A percentile compares a stretch with the other conserved stretches of the same genome.
Evolutionary conservation across 768 basidiomycete species (phyloP).

Genomic region (Lactarius tabidus): DNA sequence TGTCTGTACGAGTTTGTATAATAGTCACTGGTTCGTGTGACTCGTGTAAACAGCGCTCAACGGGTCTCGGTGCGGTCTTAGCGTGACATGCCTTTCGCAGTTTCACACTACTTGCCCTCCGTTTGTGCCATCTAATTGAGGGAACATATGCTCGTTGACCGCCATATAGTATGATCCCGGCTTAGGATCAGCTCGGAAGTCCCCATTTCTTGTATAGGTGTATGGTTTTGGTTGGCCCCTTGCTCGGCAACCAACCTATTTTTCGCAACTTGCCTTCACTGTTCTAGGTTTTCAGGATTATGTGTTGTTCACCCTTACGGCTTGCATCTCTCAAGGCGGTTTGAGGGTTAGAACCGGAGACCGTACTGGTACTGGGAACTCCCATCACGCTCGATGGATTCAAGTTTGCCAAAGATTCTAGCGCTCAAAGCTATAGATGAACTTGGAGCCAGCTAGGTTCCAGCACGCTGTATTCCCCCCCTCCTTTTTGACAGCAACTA

Average conservation of each 20-base stretch:
- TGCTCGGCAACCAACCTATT: not conserved
- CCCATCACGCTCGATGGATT: constrained; percentile 47
- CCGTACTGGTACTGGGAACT: constrained; percentile 43
- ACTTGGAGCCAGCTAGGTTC: not conserved
- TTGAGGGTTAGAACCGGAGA: constrained; percentile 68
- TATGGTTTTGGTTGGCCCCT: constrained; percentile 2
- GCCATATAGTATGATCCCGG: constrained; percentile 60
- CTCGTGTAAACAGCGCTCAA: not conserved
- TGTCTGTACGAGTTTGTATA: not conserved
- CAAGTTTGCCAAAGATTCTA: not conserved
- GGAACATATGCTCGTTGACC: constrained; percentile 35
- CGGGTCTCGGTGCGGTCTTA: not conserved
- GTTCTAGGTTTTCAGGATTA: constrained; percentile 57
- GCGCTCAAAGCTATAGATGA: not conserved
- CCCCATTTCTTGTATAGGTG: constrained; percentile 70
- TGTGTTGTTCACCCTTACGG: constrained; percentile 53
- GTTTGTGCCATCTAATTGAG: constrained; percentile 21
- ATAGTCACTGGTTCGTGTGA: not conserved
- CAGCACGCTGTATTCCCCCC: constrained; percentile 76
- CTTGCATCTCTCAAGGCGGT: constrained; percentile 62
- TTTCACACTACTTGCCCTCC: not conserved
- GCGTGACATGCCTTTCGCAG: not conserved
- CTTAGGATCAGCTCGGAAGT: constrained; percentile 70
- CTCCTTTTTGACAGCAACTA: constrained; percentile 68
- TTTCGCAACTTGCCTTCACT: not conserved